Evolutionary conservation across 371 early-diverging fungal genomes (phyloP), one percentile per base, ranked within the genome.

Genomic region (Saksenaea vasiformis): DNA sequence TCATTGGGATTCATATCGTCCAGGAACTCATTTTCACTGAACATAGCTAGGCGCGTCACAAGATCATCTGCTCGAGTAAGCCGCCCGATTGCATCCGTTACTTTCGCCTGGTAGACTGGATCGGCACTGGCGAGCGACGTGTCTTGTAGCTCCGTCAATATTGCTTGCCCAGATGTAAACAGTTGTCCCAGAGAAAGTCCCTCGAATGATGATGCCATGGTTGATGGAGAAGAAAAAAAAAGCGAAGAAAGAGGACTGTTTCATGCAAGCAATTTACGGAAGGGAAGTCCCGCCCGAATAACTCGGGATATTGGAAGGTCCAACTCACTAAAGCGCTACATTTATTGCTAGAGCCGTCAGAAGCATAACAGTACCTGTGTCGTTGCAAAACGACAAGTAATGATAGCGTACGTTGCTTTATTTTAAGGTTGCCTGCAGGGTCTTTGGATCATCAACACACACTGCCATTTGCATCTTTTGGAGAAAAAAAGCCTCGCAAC

Each of bases 1-100:
- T 95, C 93, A 31, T 82, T 76, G 5, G 94, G 90, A 64, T 88
- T 90, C 56, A 95, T 88, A 68, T 97, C 97, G 15, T 97, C 95
- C 39, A 93, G 53, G 5, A 87, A 78, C 67, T 97, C 97, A 73
- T 97, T 96, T 11, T 78, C 78, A 69, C 94, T 93, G 68, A 96
- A 96, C 35, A 96, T 70, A 19, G 84, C 76, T 17, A 93, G 85
- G 26, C 80, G 71, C 24, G 80, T 74, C 15, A 91, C 84, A 60
- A 89, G 72, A 19, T 61, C 62, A 9, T 70, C 72, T 28, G 90
- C 89, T 24, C 76, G 74, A 11, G 62, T 65, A 11, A 91, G 77
- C 22, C 72, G 68, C 1, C 35, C 56, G 34, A 88, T 69, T 31
- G 81, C 86, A 26, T 72, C 61, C 31, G 56, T 58, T 4, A 90